Conservation (phyloP, 2,329 filamentous ascomycete species). For the Aspergillus oerlinghausenensis region DNA sequence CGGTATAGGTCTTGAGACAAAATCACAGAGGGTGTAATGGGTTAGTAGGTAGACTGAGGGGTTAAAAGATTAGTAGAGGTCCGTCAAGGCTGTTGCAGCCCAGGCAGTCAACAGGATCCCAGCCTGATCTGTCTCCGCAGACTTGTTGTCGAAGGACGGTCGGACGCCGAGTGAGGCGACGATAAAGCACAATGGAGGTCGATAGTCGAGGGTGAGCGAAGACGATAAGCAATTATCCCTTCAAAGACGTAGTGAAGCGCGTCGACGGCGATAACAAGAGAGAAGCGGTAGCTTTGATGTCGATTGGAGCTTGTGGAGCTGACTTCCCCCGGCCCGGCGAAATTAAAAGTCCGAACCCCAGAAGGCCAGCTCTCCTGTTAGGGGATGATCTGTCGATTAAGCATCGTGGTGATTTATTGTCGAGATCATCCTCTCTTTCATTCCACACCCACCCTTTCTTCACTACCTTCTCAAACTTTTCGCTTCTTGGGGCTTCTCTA, state of each 20-base stretch:
- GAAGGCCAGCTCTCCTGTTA: slow-evolving; percentile 15
- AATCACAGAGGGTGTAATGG: slow-evolving; percentile 11
- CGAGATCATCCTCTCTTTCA: neutral
- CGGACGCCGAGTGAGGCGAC: neutral
- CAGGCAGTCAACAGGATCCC: slow-evolving; percentile 12
- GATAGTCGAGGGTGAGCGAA: neutral
- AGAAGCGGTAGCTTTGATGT: slow-evolving; percentile 14
- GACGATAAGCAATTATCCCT: slow-evolving; percentile 3
- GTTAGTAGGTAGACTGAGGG: slow-evolving; percentile 10
- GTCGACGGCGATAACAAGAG: slow-evolving; percentile 13
- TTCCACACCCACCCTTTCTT: neutral
- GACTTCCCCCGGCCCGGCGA: slow-evolving; percentile 15
- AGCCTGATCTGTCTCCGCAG: slow-evolving; percentile 14
- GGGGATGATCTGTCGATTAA: slow-evolving; percentile 1
- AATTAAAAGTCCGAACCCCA: slow-evolving; percentile 18
- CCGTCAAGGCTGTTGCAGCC: slow-evolving; percentile 11
- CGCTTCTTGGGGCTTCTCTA: neutral
- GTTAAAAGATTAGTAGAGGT: slow-evolving; percentile 10
- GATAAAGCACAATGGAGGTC: neutral
- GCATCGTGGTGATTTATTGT: neutral
- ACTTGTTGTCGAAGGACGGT: slow-evolving; percentile 8
- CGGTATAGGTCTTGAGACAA: slow-evolving; percentile 14
- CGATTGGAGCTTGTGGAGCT: slow-evolving; percentile 13
- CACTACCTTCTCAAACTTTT: neutral
- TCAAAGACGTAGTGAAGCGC: slow-evolving; percentile 16